These are phyloP conservation scores for Populus deltoides DNA, from an alignment of 345 rosid species.

Conservation along the genomic window DNA sequence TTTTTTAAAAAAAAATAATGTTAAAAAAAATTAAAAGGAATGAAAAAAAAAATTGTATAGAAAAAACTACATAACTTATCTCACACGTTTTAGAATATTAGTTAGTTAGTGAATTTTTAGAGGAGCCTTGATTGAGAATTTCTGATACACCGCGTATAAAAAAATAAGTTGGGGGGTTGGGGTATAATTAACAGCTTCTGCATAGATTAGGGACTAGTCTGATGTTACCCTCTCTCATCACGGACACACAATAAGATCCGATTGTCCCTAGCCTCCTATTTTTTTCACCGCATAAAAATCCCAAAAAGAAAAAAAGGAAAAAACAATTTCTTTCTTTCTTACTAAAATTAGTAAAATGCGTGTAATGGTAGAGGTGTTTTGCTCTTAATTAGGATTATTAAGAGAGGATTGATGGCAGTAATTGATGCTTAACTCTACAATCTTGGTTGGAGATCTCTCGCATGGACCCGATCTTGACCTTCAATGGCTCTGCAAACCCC, in stretches of 20 bases:
- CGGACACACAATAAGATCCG: neutral
- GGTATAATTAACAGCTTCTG: neutral
- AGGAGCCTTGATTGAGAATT: too few relatives aligned
- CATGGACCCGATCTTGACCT: slow-evolving; percentile 56
- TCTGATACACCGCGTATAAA: neutral
- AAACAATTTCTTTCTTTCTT: too few relatives aligned
- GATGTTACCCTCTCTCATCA: neutral
- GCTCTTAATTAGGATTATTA: neutral
- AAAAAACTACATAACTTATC: too few relatives aligned
- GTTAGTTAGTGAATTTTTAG: too few relatives aligned
- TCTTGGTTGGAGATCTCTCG: neutral
- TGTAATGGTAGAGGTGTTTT: neutral
- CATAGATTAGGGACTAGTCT: neutral
- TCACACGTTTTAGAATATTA: too few relatives aligned
- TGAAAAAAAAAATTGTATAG: too few relatives aligned
- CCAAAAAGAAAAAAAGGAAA: too few relatives aligned
- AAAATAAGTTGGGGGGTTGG: neutral
- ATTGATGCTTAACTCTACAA: slow-evolving; percentile 23
- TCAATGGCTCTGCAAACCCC: slow-evolving; percentile 35
- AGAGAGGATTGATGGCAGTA: neutral
- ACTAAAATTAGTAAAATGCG: neutral
- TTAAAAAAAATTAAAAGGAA: too few relatives aligned
- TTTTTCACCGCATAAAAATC: neutral
- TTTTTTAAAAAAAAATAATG: too few relatives aligned
- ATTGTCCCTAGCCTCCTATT: neutral